Evolutionary conservation across 202 grass and related monocot species (phyloP).

Genomic region (Zoysia matrella): DNA sequence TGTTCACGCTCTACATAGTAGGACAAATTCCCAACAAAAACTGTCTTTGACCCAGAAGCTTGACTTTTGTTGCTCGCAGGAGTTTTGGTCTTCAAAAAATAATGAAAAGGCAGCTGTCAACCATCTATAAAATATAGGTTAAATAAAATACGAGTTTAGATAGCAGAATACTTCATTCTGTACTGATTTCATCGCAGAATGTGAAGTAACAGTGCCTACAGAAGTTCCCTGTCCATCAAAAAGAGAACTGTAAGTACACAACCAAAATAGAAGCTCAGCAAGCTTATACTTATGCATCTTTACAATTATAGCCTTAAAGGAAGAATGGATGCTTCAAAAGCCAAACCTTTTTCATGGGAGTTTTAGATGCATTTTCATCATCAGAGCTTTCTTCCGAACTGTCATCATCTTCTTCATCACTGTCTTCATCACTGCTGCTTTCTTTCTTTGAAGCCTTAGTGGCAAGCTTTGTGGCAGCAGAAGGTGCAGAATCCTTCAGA

Average conservation of each 20-base stretch:
- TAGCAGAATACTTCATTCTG: constrained; percentile 55
- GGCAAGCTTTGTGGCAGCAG: constrained; percentile 49
- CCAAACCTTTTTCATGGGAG: constrained; percentile 52
- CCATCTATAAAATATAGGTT: constrained; percentile 2
- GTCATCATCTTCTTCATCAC: constrained; percentile 46
- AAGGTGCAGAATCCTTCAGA: constrained; percentile 50
- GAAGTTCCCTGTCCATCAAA: constrained; percentile 35
- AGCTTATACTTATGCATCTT: background rate
- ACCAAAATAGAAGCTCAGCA: background rate
- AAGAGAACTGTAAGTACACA: background rate
- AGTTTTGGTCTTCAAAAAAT: constrained; percentile 68
- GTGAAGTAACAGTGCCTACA: constrained; percentile 1
- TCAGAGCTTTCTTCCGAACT: constrained; percentile 75
- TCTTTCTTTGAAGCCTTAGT: constrained; percentile 57
- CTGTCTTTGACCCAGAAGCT: constrained; percentile 60
- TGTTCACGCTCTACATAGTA: constrained; percentile 53
- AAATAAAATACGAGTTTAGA: constrained; percentile 7
- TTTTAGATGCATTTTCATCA: constrained; percentile 53
- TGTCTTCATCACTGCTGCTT: constrained; percentile 59
- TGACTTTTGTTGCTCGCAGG: constrained; percentile 61
- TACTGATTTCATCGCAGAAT: constrained; percentile 27
- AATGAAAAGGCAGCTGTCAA: background rate
- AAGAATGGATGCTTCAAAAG: background rate
- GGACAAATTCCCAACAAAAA: constrained; percentile 91
- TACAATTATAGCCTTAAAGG: background rate